Evolutionary conservation across 495 filamentous ascomycete species (phyloP), one percentile per base, ranked within the genome.

Genomic region (Hyaloscypha variabilis): DNA sequence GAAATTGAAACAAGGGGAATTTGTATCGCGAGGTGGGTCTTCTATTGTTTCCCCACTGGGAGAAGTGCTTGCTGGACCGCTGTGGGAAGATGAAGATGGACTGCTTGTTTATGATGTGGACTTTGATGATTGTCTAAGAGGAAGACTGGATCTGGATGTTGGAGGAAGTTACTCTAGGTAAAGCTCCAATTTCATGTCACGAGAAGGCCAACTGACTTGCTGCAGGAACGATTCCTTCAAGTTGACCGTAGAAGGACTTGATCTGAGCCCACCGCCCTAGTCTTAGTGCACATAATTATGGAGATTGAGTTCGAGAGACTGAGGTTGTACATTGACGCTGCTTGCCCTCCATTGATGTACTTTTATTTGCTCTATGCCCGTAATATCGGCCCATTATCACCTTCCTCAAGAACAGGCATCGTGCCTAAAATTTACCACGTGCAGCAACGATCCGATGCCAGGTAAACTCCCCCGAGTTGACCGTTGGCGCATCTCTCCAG

Each of bases 31-130:
- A 8, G 94, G 94, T 28, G 94, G 94, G 0, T 94, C 90, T 0
- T 90, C 87, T 67, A 94, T 98, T 66, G 79, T 96, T 53, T 88
- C 83, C 8, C 94, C 94, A 0, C 78, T 90, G 31, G 94, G 94
- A 0, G 83, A 93, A 4, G 84, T 93, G 3, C 74, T 97, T 0
- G 86, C 84, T 0, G 93, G 91, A 0, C 94, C 94, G 1, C 77
- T 96, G 58, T 97, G 92, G 92, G 91, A 95, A 61, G 85, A 89
- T 36, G 87, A 93, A 61, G 83, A 89, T 67, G 79, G 62, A n/a
- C 66, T 83, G 11, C 70, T 86, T 53, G 78, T 72, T 53, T 77
- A 77, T 0, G 79, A 82, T 26, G 78, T 85, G 4, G 82, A 82
- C 54, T 79, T 84, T 39, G 74, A 84, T 0, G 84, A 86, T 60